Evolutionary conservation across 257 asterid genomes (phyloP).

Genomic region (Salvia miltiorrhiza): DNA sequence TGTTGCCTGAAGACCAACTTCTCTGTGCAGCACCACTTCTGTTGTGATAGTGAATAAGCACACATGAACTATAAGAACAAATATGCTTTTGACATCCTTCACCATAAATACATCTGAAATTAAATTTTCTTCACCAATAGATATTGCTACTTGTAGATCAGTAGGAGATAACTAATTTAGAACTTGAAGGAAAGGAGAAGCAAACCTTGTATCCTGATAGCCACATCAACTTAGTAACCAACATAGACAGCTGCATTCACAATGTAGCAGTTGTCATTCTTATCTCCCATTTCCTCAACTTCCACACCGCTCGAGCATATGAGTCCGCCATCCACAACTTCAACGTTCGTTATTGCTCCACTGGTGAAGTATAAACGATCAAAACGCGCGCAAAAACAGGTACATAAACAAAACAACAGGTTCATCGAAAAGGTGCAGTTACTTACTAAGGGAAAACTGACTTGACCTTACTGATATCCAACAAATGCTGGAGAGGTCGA

Average conservation of each 20-base stretch:
- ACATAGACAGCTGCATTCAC: constrained; percentile 96
- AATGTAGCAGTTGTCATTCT: constrained; percentile 80
- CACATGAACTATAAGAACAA: not conserved
- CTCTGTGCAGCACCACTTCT: constrained; percentile 6
- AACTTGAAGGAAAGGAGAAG: constrained; percentile 5
- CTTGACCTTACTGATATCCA: constrained; percentile 85
- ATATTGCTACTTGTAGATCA: not conserved
- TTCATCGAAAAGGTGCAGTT: not conserved
- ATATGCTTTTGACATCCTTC: not conserved
- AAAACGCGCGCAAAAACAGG: not conserved
- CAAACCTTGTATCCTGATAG: constrained; percentile 38
- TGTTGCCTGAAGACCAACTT: constrained; percentile 18
- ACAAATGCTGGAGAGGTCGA: constrained; percentile 53
- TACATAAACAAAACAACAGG: no score
- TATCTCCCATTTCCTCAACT: constrained; percentile 98
- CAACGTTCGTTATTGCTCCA: constrained; percentile 74
- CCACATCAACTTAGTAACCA: constrained; percentile 57
- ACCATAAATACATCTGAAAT: not conserved
- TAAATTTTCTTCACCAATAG: not conserved
- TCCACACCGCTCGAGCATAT: constrained; percentile 90
- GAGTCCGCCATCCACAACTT: constrained; percentile 89
- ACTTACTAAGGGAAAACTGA: constrained; percentile 98
- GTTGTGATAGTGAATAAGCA: not conserved
- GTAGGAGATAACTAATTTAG: not conserved
- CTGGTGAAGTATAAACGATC: constrained; percentile 29